phyloP scores from a whole-genome alignment of 2,329 filamentous ascomycete genomes.

The Blastomyces silverae region DNA sequence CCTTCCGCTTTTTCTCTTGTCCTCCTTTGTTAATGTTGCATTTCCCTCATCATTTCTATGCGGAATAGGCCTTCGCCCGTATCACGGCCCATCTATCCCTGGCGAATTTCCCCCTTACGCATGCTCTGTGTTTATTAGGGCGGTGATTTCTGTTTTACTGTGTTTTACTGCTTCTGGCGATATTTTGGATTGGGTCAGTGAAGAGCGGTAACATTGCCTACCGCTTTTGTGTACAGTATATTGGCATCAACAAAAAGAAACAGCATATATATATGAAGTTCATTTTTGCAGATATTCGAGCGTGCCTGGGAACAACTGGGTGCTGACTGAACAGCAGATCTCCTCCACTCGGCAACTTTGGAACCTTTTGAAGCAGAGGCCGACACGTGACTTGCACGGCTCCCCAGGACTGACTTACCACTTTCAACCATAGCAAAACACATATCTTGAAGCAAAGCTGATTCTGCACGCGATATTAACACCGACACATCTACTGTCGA shows the following conservation, averaged over 20 bases:
- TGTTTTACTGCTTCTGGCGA: slow-evolving; percentile 1
- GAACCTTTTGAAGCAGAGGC: too few species aligned
- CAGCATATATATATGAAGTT: slow-evolving; percentile 3
- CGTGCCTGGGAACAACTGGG: not conserved
- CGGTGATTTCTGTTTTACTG: not conserved
- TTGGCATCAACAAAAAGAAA: slow-evolving; percentile 11
- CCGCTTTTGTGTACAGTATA: slow-evolving; percentile 11
- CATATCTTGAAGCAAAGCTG: not conserved
- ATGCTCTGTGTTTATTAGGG: not conserved
- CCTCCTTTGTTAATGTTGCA: not conserved
- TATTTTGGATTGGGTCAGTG: not conserved
- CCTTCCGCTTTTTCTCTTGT: not conserved
- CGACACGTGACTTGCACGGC: slow-evolving; percentile 11
- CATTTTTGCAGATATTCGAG: not conserved
- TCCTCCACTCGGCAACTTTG: not conserved
- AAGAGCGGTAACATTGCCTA: slow-evolving; percentile 1
- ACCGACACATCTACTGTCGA: not conserved
- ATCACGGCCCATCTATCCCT: not conserved
- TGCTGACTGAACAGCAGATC: slow-evolving; percentile 10
- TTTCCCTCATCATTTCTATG: not conserved
- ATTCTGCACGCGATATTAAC: not conserved
- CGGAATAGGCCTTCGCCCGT: not conserved
- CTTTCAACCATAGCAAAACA: not conserved
- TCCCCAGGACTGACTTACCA: too few species aligned
- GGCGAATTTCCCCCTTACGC: not conserved